A percentile compares a stretch with the other conserved stretches of the same genome.
Conservation (phyloP, 2,329 filamentous ascomycete species). For the Metarhizium rileyi region DNA sequence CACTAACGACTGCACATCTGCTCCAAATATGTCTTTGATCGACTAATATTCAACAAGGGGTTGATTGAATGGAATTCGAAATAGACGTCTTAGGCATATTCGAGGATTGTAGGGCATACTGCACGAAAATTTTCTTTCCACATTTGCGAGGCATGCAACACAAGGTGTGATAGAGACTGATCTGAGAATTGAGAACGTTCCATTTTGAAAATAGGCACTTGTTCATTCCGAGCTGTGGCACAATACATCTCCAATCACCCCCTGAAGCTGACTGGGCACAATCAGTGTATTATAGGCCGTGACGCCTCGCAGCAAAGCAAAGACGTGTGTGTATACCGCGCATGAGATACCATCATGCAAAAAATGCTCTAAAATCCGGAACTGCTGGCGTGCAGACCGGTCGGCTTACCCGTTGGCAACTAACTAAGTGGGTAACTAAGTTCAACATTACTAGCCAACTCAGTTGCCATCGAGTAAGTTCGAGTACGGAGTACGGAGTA, state of each 20-base stretch:
- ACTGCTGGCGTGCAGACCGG: slow-evolving; percentile 33
- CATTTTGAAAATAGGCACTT: not conserved
- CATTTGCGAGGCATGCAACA: not conserved
- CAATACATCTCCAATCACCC: slow-evolving; percentile 2
- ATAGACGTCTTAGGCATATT: no score
- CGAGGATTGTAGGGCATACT: not conserved
- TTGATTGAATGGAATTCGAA: no score
- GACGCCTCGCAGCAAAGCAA: slow-evolving; percentile 11
- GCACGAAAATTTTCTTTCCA: not conserved
- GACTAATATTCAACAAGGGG: no score
- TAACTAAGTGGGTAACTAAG: no score
- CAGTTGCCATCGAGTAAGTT: slow-evolving; percentile 31
- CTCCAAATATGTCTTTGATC: no score
- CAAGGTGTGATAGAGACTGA: not conserved
- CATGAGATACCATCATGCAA: slow-evolving; percentile 55
- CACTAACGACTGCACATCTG: no score
- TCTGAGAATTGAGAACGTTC: not conserved
- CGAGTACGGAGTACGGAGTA: no score
- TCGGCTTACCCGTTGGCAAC: no score
- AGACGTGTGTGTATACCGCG: slow-evolving; percentile 11
- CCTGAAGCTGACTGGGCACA: slow-evolving; percentile 10
- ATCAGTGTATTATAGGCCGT: slow-evolving; percentile 11
- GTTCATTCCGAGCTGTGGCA: not conserved
- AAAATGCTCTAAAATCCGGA: slow-evolving; percentile 70
- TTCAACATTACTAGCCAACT: slow-evolving; percentile 71